Percentiles rank a stretch among this genome's conserved stretches.
phyloP scores from a whole-genome alignment of 768 basidiomycete species.

The Mycena vulgaris region DNA sequence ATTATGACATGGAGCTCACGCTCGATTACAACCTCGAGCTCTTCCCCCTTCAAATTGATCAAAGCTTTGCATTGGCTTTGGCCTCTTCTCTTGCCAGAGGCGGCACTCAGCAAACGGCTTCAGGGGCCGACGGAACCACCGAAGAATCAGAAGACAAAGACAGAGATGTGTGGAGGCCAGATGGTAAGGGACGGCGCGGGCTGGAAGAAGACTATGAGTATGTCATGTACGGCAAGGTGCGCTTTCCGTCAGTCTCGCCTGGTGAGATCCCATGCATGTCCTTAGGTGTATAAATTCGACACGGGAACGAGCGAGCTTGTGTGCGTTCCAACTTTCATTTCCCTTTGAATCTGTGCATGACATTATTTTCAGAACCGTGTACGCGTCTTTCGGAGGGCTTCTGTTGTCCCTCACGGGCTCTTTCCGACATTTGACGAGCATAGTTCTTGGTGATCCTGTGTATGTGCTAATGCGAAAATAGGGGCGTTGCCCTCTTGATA shows the following conservation, averaged over 20 bases:
- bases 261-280: conserved; percentile 8
- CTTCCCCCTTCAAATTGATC: conserved; percentile 77
- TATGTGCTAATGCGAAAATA: conserved; percentile 90
- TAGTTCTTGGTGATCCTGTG: conserved; percentile 94
- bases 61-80: conserved; percentile 88
- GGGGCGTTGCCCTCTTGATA: conserved; percentile 33
- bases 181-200: conserved; percentile 84
- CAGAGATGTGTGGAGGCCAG: conserved; percentile 87
- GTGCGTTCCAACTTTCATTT: conserved; percentile 63
- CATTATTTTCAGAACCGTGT: conserved; percentile 79
- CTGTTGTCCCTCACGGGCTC: conserved; percentile 95
- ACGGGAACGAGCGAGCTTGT: conserved; percentile 87
- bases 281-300: conserved; percentile 96
- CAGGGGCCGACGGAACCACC: conserved; percentile 62
- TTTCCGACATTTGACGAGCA: conserved; percentile 91
- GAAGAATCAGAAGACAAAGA: conserved; percentile 80
- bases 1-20: conserved; percentile 92
- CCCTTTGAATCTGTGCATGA: conserved; percentile 28
- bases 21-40: conserved; percentile 96
- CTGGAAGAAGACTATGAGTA: conserved; percentile 98
- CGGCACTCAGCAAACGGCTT: conserved; percentile 58
- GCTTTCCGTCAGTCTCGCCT: conserved; percentile 34
- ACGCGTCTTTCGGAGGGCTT: conserved; percentile 96
- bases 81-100: conserved; percentile 84
- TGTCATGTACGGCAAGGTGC: conserved; percentile 98